phyloP scores from a whole-genome alignment of 768 basidiomycete genomes.

The Leccinum subtestaceum region DNA sequence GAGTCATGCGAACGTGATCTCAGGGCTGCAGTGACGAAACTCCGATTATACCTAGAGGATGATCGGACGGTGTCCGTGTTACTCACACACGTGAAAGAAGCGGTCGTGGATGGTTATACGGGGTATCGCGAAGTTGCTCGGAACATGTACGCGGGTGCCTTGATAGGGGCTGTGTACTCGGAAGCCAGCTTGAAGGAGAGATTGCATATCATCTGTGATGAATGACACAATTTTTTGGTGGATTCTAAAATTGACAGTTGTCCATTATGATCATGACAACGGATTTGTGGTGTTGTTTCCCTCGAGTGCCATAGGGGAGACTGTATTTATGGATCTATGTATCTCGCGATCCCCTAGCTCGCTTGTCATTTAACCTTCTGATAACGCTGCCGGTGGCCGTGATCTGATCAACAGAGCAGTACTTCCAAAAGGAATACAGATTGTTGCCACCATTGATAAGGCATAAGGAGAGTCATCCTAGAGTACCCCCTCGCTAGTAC shows the following conservation, averaged over 20 bases:
- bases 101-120: conserved; percentile 71
- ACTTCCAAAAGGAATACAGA: background rate
- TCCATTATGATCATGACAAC: background rate
- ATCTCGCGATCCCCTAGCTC: background rate
- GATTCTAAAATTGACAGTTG: background rate
- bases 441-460: background rate
- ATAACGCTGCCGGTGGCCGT: background rate
- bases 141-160: conserved; percentile 43
- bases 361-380: background rate
- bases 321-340: no score
- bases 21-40: conserved; percentile 49
- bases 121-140: conserved; percentile 64
- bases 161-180: conserved; percentile 34
- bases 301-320: background rate
- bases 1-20: conserved; percentile 54
- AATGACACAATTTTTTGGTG: background rate
- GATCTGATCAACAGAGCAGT: background rate
- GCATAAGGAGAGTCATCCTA: conserved; percentile 23
- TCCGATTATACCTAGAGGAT: conserved; percentile 80
- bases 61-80: conserved; percentile 75
- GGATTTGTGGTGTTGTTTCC: background rate
- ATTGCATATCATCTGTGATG: conserved; percentile 37
- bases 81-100: conserved; percentile 71
- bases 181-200: conserved; percentile 39
- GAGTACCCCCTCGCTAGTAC: conserved; percentile 64